Evolutionary conservation across 352 stramenopile genomes (phyloP).

Genomic region (Pythium sp.): DNA sequence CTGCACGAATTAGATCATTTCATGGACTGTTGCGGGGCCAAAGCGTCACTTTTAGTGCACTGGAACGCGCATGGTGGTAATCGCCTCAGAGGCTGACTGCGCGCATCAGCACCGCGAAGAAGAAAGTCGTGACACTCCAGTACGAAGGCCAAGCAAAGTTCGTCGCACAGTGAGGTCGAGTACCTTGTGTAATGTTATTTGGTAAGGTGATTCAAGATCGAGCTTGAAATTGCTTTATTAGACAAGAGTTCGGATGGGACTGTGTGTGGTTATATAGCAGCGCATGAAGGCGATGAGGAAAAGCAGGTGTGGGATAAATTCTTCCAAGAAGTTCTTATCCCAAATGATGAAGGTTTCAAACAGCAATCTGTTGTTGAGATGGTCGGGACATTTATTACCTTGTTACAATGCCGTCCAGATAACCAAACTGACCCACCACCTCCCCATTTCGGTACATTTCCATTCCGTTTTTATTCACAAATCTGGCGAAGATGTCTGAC

Average conservation of each 20-base stretch:
- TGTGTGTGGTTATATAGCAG: too few relatives aligned
- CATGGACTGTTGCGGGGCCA: conserved; percentile 24
- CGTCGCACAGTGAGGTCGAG: conserved; percentile 44
- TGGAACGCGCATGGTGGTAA: conserved; percentile 78
- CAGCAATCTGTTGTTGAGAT: conserved; percentile 58
- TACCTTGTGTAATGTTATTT: conserved; percentile 9
- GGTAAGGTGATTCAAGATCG: too few relatives aligned
- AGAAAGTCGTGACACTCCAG: conserved; percentile 67
- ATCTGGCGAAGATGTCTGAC: too few relatives aligned
- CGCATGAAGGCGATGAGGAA: too few relatives aligned
- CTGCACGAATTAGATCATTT: not conserved
- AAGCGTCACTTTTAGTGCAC: conserved; percentile 39
- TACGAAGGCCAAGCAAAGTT: conserved; percentile 52
- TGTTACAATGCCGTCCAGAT: conserved; percentile 73
- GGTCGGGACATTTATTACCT: conserved; percentile 74
- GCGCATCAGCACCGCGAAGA: conserved; percentile 54
- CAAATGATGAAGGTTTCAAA: conserved; percentile 84
- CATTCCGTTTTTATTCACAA: too few relatives aligned
- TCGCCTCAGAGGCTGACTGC: conserved; percentile 61
- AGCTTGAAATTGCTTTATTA: too few relatives aligned
- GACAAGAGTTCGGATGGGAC: too few relatives aligned
- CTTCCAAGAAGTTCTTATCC: conserved; percentile 79
- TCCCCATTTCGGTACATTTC: not conserved
- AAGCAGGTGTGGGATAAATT: too few relatives aligned
- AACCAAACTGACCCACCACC: conserved; percentile 62